phyloP scores from a whole-genome alignment of 768 basidiomycete species.

The Exidia glandulosa region DNA sequence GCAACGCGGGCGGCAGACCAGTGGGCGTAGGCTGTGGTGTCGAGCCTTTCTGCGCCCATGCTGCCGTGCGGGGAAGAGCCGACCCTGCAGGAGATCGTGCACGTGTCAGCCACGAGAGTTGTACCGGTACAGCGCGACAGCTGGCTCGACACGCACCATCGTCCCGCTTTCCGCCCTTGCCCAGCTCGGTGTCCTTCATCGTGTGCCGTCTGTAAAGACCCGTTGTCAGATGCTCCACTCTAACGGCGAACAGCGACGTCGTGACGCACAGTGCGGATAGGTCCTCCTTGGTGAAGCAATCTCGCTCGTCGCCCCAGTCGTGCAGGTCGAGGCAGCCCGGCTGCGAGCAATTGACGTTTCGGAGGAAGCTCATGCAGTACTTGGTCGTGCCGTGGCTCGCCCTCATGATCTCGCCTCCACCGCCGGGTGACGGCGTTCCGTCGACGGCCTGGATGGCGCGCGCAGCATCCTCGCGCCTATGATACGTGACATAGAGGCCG shows the following conservation, averaged over 20 bases:
- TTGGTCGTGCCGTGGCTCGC: conserved; percentile 95
- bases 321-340: conserved; percentile 90
- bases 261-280: conserved; percentile 71
- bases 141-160: background rate
- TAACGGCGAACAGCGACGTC: background rate
- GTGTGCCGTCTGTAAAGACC: conserved; percentile 64
- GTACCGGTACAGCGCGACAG: background rate
- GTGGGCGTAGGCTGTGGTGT: conserved; percentile 2
- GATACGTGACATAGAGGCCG: conserved; percentile 95
- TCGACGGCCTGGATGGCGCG: conserved; percentile 89
- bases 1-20: background rate
- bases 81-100: conserved; percentile 10
- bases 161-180: conserved; percentile 23
- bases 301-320: conserved; percentile 97
- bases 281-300: conserved; percentile 96
- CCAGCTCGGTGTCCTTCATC: conserved; percentile 79
- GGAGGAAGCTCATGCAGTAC: conserved; percentile 93
- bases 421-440: conserved; percentile 82
- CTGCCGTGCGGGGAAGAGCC: conserved; percentile 50
- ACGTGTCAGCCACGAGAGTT: background rate
- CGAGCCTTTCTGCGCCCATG: conserved; percentile 29
- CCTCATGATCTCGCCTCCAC: conserved; percentile 78
- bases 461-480: conserved; percentile 88
- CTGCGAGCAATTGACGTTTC: conserved; percentile 72
- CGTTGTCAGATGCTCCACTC: conserved; percentile 5